phyloP scores from a whole-genome alignment of 2,329 filamentous ascomycete species.

The Aspergillus puulaauensis region DNA sequence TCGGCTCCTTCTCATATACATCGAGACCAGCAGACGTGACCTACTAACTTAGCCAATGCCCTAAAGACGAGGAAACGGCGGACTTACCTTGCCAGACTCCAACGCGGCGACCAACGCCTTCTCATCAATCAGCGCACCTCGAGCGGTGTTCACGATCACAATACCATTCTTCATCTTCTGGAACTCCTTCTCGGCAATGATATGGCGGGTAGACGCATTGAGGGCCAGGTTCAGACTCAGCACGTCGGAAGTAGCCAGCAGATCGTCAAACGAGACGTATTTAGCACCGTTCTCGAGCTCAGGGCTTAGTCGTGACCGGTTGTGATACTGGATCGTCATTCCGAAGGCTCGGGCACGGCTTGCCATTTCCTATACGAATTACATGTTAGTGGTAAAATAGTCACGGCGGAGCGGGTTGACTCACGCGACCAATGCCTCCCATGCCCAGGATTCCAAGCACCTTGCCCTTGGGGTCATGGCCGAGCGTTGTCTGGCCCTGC shows the following conservation, averaged over 20 bases:
- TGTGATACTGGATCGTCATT: slow-evolving; percentile 50
- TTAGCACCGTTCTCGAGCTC: slow-evolving; percentile 43
- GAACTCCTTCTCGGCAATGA: slow-evolving; percentile 47
- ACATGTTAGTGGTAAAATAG: not conserved
- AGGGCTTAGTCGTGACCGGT: slow-evolving; percentile 41
- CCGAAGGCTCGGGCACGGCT: slow-evolving; percentile 46
- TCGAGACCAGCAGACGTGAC: slow-evolving; percentile 47
- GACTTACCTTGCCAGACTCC: slow-evolving; percentile 44
- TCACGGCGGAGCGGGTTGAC: slow-evolving; percentile 1
- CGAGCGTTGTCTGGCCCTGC: slow-evolving; percentile 42
- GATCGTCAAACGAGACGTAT: slow-evolving; percentile 48
- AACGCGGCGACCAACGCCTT: slow-evolving; percentile 47
- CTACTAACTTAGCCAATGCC: slow-evolving; percentile 15
- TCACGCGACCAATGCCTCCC: slow-evolving; percentile 49
- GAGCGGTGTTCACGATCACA: slow-evolving; percentile 46
- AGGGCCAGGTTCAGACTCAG: slow-evolving; percentile 47
- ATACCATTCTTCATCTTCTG: slow-evolving; percentile 47
- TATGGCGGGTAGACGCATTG: slow-evolving; percentile 46
- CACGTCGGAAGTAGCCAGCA: slow-evolving; percentile 48
- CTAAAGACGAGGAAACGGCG: not conserved
- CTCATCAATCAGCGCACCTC: slow-evolving; percentile 47
- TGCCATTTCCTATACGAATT: slow-evolving; percentile 42
- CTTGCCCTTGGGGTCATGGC: slow-evolving; percentile 48
- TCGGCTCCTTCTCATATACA: slow-evolving; percentile 49
- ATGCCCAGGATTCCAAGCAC: slow-evolving; percentile 48